A percentile compares a stretch with the other conserved stretches of the same genome.
phyloP scores from a whole-genome alignment of 257 asterid species.

The Plectranthus barbatus region DNA sequence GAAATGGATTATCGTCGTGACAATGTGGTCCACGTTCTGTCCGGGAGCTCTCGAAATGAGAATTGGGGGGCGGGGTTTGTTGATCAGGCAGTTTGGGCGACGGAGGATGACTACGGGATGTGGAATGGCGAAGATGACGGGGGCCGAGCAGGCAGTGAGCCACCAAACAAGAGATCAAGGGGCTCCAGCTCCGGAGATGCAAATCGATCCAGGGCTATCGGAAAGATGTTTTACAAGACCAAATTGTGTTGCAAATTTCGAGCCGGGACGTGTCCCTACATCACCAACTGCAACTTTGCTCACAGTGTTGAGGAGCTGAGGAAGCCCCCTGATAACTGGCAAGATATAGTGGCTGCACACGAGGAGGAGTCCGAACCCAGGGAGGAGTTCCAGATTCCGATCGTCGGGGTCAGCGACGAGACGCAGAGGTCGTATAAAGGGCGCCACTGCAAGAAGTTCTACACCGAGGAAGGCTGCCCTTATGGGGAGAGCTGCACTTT shows the following conservation, averaged over 20 bases:
- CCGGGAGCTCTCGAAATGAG: constrained; percentile 31
- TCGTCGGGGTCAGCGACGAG: constrained; percentile 53
- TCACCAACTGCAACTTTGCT: constrained; percentile 72
- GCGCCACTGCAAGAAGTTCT: constrained; percentile 71
- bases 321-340: constrained; percentile 80
- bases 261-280: constrained; percentile 65
- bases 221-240: constrained; percentile 71
- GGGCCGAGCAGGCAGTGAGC: constrained; percentile 42
- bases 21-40: constrained; percentile 41
- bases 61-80: constrained; percentile 45
- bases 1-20: constrained; percentile 51
- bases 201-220: constrained; percentile 55
- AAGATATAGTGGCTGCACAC: constrained; percentile 65
- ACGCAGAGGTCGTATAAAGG: constrained; percentile 66
- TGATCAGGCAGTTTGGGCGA: constrained; percentile 64
- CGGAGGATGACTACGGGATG: constrained; percentile 57
- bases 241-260: constrained; percentile 72
- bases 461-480: constrained; percentile 79
- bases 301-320: constrained; percentile 53
- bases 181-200: constrained; percentile 39
- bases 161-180: constrained; percentile 44
- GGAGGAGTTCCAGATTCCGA: constrained; percentile 74
- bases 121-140: constrained; percentile 61
- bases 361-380: constrained; percentile 57
- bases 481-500: constrained; percentile 78